Evolutionary conservation across 2,329 filamentous ascomycete genomes (phyloP).

Genomic region (Pestalotiopsis sp.): DNA sequence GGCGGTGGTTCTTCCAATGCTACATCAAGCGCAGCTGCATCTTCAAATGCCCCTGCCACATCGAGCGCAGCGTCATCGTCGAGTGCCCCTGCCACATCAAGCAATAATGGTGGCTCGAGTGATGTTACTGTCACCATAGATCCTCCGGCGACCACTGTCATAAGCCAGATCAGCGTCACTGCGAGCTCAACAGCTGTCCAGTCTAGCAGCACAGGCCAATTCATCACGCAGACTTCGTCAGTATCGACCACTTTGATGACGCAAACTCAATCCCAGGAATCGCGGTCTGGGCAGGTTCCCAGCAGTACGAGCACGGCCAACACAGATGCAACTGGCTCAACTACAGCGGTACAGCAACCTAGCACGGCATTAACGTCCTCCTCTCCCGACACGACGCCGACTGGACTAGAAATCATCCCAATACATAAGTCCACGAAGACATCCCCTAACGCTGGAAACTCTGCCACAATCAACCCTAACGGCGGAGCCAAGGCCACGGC

Average conservation of each 20-base stretch:
- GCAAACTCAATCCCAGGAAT: conserved; percentile 18
- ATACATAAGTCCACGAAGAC: background rate
- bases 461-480: background rate
- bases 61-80: background rate
- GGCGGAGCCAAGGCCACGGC: conserved; percentile 12
- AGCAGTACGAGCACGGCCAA: background rate
- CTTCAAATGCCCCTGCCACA: background rate
- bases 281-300: background rate
- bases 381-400: conserved; percentile 1
- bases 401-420: conserved; percentile 10
- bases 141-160: conserved; percentile 26
- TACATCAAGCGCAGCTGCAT: conserved; percentile 13
- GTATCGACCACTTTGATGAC: conserved; percentile 23
- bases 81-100: conserved; percentile 1
- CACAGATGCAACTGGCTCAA: conserved; percentile 11
- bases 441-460: background rate
- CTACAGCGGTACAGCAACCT: conserved; percentile 15
- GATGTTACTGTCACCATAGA: conserved; percentile 22
- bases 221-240: conserved; percentile 18
- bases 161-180: conserved; percentile 22
- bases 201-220: background rate
- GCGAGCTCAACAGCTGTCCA: conserved; percentile 11
- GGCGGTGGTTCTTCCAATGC: conserved; percentile 15
- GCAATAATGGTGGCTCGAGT: conserved; percentile 12
- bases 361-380: conserved; percentile 13